Evolutionary conservation across 495 filamentous ascomycete genomes (phyloP), one percentile per base, ranked within the genome.

Genomic region (Neurospora tetrasperma): DNA sequence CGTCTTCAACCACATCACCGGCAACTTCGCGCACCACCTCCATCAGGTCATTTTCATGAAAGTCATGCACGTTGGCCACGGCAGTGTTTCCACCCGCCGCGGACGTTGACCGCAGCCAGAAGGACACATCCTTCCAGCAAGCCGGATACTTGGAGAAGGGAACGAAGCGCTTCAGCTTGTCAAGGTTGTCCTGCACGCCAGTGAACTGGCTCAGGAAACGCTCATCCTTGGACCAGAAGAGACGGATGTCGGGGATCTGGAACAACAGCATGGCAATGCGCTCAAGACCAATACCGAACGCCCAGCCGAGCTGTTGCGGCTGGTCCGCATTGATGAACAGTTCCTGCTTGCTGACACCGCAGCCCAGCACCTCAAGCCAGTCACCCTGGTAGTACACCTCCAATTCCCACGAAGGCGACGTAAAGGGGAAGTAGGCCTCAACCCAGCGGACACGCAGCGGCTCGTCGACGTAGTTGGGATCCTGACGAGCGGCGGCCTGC

Each of bases 31-130:
- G 87, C 14, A 97, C 90, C 69, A 97, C 85, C 83, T 98, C 96
- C 95, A 98, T 98, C 48, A 99, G 83, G 82, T 99, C 96, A 80
- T 99, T 98, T 82, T 95, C 94, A 78, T 97, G 94, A 75, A 97
- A 92, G 62, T 85, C 83, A 41, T 79, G 79, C 16, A 71, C 75
- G 40, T 80, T 81, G 20, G 83, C 80, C 42, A 79, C 81, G n/a
- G 27, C 59, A 20, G 74, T 71, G 39, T 80, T 80, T 38, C 68
- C 86, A 85, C 69, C 88, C 88, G 16, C 88, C 70, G 85, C 86
- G 18, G 82, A 82, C 0, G 88, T 82, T 16, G 87, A 82, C 20
- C 85, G 85, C 38, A 98, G 81, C 96, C 96, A 99, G 80, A 99
- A 99, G 4, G 95, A 90, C 11, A 98, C 91, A 78, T 98, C 96